Conservation (phyloP, 176 grass and related monocot genomes). For the Bonia amplexicaulis region DNA sequence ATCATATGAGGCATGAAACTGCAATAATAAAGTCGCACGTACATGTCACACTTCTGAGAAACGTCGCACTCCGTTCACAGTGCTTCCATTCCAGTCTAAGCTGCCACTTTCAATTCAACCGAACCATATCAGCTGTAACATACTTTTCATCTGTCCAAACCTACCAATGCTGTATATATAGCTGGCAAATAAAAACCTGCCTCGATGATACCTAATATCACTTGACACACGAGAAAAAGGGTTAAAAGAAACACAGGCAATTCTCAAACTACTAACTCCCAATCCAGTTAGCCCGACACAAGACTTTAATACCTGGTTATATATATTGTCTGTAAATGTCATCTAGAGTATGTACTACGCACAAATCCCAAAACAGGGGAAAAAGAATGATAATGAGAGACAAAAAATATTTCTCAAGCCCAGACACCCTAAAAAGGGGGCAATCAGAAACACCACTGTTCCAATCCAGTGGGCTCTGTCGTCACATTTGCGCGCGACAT, state of each 20-base stretch:
- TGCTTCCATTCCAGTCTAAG: not conserved
- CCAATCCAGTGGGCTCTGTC: not conserved
- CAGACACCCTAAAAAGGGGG: not conserved
- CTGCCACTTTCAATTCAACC: not conserved
- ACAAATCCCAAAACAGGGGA: not conserved
- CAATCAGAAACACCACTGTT: not conserved
- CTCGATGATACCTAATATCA: not conserved
- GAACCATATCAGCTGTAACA: not conserved
- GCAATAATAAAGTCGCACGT: no score
- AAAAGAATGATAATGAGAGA: slow-evolving; percentile 9
- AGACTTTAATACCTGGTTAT: not conserved
- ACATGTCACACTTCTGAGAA: not conserved
- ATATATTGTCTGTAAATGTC: not conserved
- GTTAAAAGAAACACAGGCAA: not conserved
- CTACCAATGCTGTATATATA: not conserved
- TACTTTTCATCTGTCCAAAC: not conserved
- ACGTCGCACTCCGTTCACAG: not conserved
- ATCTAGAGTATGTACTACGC: slow-evolving; percentile 17
- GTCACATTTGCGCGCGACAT: not conserved
- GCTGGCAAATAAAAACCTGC: not conserved
- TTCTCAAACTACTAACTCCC: not conserved
- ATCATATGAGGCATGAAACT: no score
- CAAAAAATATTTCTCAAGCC: not conserved
- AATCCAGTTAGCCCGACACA: not conserved
- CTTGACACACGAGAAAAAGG: not conserved